Base-by-base conservation (phyloP, 176 grass and related monocot species). In the Paspalum vaginatum region DNA sequence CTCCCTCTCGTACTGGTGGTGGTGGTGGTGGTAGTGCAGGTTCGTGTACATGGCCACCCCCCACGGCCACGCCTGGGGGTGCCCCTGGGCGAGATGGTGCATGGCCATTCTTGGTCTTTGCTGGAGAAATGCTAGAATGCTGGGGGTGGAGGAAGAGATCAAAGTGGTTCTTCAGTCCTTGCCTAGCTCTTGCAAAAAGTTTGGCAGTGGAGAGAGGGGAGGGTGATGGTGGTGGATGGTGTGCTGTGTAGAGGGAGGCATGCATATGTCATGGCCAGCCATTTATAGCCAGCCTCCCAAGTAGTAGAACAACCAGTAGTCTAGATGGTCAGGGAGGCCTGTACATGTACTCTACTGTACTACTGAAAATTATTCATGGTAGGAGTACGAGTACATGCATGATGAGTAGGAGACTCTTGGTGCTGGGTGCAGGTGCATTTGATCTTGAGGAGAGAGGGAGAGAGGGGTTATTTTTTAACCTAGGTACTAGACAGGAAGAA, bases 401-500 rank as follows among this genome's bases (percentile, higher is more conserved):
- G 74, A 82, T 64, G 76, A 57, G 68, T 50, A 32, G 68, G 68
- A 70, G 68, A 70, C 67, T 49, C 46, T 32, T 32, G 32, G 32
- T 32, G 32, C 32, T 32, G 32, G 32, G 32, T 83, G 70, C 72
- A 82, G 87, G 85, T 80, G 76, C 77, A 89, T 72, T 81, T 87
- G 77, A 70, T 86, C 66, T 74, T 10, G 52, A 39, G 55, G 74
- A 20, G 58, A 44, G 74, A 77, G 85, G 51, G 44, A 41, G 58
- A n/a, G 51, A 21, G n/a, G 26, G 24, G 17, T 61, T 79, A 85
- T 89, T 88, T 89, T 88, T 85, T 85, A 89, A 91, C 86, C 67
- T 92, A 87, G 70, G 75, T 84, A n/a, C n/a, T n/a, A 78, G 87
- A 92, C 90, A 90, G 83, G 90, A 90, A 96, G 90, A 90, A 96